A percentile compares a stretch with the other conserved stretches of the same genome.
These are phyloP conservation scores for Rhinocladiella mackenziei DNA, from an alignment of 2,329 filamentous ascomycete species.

Conservation along the genomic window DNA sequence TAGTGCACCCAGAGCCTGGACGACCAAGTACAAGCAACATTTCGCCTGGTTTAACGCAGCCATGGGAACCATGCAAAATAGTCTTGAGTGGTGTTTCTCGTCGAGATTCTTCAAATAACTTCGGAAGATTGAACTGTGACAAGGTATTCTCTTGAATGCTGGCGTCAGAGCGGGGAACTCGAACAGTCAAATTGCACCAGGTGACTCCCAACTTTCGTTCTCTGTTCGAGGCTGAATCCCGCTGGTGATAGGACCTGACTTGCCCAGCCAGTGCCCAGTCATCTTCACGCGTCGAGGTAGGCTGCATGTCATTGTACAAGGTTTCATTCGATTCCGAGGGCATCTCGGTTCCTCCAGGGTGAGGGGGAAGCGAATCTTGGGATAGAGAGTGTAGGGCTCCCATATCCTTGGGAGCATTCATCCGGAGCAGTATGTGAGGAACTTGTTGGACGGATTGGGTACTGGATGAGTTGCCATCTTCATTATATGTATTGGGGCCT, in stretches of 20 bases:
- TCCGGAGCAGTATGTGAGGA: no score
- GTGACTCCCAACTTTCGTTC: constrained; percentile 57
- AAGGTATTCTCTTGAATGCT: constrained; percentile 63
- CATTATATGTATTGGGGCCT: no score
- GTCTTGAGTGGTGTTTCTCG: constrained; percentile 54
- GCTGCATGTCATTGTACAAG: neutral
- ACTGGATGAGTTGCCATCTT: no score
- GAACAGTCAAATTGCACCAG: constrained; percentile 61
- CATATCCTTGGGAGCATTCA: no score
- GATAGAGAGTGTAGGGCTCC: no score
- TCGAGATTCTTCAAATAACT: constrained; percentile 37
- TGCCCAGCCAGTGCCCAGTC: constrained; percentile 9
- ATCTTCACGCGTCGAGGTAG: neutral
- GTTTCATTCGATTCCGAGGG: neutral
- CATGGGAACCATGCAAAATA: constrained; percentile 61
- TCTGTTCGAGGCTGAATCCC: constrained; percentile 29
- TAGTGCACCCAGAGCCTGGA: constrained; percentile 66
- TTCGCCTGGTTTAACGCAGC: constrained; percentile 67
- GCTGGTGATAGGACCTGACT: constrained; percentile 5
- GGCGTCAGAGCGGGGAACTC: constrained; percentile 58
- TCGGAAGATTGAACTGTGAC: constrained; percentile 55
- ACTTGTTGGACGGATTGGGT: no score
- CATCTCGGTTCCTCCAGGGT: no score
- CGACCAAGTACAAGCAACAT: constrained; percentile 67
- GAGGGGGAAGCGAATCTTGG: no score